Conservation (phyloP, 768 basidiomycete species). For the Sarcodon aspratus region DNA sequence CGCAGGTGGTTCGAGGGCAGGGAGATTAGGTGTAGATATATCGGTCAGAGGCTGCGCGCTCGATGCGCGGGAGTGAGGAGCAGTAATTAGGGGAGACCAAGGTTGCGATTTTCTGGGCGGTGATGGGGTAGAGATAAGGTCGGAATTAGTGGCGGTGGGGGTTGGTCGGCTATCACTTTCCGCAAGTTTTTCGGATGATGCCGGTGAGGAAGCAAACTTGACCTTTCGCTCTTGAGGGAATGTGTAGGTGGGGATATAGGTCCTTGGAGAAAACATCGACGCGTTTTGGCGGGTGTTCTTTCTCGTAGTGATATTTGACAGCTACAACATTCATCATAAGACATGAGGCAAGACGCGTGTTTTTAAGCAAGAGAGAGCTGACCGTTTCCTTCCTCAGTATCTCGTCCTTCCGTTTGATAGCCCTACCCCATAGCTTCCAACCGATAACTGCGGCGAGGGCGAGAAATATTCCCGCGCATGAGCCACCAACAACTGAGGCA, state of each 20-base stretch:
- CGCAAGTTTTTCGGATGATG: not conserved
- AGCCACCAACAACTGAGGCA: slow-evolving; percentile 39
- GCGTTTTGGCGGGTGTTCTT: slow-evolving; percentile 34
- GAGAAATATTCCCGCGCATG: slow-evolving; percentile 33
- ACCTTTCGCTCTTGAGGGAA: slow-evolving; percentile 23
- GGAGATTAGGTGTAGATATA: not conserved
- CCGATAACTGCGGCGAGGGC: slow-evolving; percentile 28
- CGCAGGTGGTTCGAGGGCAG: slow-evolving; percentile 1
- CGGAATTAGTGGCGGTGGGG: slow-evolving; percentile 1
- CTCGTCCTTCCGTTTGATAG: slow-evolving; percentile 24
- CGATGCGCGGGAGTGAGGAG: not conserved
- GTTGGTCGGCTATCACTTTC: not conserved
- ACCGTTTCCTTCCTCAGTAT: slow-evolving; percentile 19
- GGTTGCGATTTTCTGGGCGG: not conserved
- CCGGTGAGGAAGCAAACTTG: slow-evolving; percentile 21
- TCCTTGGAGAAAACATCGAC: slow-evolving; percentile 6
- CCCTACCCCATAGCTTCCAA: slow-evolving; percentile 37
- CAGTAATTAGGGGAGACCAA: not conserved
- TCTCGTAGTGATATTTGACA: slow-evolving; percentile 10
- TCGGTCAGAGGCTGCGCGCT: not conserved
- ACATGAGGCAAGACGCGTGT: not conserved
- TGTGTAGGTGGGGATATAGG: slow-evolving; percentile 17
- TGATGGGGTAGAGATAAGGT: not conserved
- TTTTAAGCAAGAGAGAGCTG: slow-evolving; percentile 6
- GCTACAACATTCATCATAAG: not conserved